Percentiles rank a stretch among this genome's conserved stretches.
Conservation (phyloP, 1,284 basidiomycete genomes). For the Porodaedalea pini region DNA sequence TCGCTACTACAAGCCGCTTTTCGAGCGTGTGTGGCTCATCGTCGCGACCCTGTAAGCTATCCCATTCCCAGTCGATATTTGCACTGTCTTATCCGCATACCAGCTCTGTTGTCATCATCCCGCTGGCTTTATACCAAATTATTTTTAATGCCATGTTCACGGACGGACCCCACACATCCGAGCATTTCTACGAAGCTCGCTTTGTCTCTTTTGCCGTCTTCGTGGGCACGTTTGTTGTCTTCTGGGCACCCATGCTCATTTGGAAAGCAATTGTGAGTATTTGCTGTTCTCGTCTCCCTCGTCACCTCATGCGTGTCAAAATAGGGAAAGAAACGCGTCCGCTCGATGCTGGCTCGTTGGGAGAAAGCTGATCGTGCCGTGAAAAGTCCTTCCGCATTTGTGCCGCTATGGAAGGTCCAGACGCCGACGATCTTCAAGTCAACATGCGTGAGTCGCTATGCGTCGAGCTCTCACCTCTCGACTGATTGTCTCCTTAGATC, state of each 20-base stretch:
- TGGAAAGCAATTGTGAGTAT: conserved; percentile 48
- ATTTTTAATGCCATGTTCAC: conserved; percentile 31
- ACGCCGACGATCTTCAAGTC: conserved; percentile 41
- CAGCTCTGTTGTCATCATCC: conserved; percentile 41
- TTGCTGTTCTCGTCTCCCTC: too few species aligned
- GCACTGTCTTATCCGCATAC: not conserved
- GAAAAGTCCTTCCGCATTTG: conserved; percentile 28
- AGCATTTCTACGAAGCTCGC: conserved; percentile 36
- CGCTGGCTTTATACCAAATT: conserved; percentile 39
- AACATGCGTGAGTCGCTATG: conserved; percentile 34
- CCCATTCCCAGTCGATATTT: not conserved
- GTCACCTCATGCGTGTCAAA: not conserved
- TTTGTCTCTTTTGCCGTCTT: conserved; percentile 37
- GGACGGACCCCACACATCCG: conserved; percentile 23
- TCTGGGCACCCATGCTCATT: conserved; percentile 41
- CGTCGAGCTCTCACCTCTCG: not conserved
- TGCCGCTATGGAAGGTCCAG: conserved; percentile 45
- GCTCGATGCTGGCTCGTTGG: conserved; percentile 40
- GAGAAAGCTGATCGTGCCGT: conserved; percentile 38
- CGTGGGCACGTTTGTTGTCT: conserved; percentile 38
- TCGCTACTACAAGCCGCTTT: conserved; percentile 42
- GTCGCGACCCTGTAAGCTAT: conserved; percentile 39
- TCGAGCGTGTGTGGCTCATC: conserved; percentile 45
- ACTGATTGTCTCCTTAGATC: conserved; percentile 29
- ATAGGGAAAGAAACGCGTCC: conserved; percentile 45